Evolutionary conservation across 768 basidiomycete genomes (phyloP).

Genomic region (Pleurotus sapidus): DNA sequence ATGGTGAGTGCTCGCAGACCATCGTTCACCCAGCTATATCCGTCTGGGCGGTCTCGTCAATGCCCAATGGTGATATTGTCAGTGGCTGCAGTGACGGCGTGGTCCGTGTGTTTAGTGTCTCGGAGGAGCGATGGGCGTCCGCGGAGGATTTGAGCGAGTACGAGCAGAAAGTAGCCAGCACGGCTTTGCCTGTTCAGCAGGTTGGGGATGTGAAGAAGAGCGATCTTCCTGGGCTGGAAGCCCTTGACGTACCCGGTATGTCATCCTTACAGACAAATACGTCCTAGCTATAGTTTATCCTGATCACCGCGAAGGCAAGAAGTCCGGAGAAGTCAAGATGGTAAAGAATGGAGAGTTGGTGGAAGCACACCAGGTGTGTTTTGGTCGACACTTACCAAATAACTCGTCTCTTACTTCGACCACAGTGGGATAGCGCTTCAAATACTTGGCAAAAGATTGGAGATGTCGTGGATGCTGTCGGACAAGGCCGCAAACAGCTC

Average conservation of each 20-base stretch:
- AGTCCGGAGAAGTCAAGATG: conserved; percentile 93
- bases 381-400: not conserved
- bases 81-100: conserved; percentile 88
- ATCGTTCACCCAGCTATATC: conserved; percentile 94
- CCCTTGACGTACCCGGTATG: conserved; percentile 67
- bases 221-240: conserved; percentile 87
- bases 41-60: conserved; percentile 90
- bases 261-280: not conserved
- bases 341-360: conserved; percentile 75
- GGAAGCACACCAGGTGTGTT: conserved; percentile 84
- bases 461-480: conserved; percentile 93
- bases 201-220: conserved; percentile 92
- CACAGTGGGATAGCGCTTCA: conserved; percentile 75
- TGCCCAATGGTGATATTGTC: conserved; percentile 90
- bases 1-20: conserved; percentile 85
- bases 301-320: conserved; percentile 62
- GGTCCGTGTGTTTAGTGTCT: conserved; percentile 81
- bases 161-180: conserved; percentile 72
- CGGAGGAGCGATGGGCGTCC: conserved; percentile 71
- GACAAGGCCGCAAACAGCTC: conserved; percentile 87
- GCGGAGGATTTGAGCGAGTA: conserved; percentile 62
- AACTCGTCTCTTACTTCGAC: conserved; percentile 2
- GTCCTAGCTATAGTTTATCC: not conserved
- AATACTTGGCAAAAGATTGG: conserved; percentile 90
- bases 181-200: conserved; percentile 81